phyloP scores from a whole-genome alignment of 164 flowering plant genomes.

The Saururus chinensis region DNA sequence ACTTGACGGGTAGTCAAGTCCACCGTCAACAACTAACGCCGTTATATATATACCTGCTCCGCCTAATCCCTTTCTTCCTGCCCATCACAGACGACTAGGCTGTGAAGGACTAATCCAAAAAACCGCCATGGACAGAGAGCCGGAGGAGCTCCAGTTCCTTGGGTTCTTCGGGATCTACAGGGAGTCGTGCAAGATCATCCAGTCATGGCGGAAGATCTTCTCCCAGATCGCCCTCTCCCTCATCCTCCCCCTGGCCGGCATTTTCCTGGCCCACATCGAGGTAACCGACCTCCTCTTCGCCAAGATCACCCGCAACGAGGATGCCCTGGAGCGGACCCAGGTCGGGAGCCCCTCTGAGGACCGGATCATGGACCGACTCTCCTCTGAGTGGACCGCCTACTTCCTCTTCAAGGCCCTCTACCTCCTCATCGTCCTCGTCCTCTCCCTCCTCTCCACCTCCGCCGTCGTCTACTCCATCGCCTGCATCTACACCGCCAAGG shows the following conservation, averaged over 20 bases:
- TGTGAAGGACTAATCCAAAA: no score
- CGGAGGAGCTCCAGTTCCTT: slow-evolving; percentile 37
- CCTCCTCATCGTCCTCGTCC: slow-evolving; percentile 18
- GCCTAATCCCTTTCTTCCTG: no score
- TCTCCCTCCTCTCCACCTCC: slow-evolving; percentile 32
- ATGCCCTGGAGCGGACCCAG: slow-evolving; percentile 4
- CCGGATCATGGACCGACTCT: slow-evolving; percentile 7
- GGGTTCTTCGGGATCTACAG: slow-evolving; percentile 29
- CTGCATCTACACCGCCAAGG: slow-evolving; percentile 29
- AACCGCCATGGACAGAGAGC: slow-evolving; percentile 33
- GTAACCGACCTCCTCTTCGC: slow-evolving; percentile 25
- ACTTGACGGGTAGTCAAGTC: no score
- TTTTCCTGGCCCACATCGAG: slow-evolving; percentile 38
- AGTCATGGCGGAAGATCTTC: slow-evolving; percentile 35
- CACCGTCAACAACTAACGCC: no score
- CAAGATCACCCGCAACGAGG: slow-evolving; percentile 19
- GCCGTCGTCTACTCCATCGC: slow-evolving; percentile 46
- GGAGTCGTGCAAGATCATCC: slow-evolving; percentile 33
- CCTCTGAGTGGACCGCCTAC: slow-evolving; percentile 20
- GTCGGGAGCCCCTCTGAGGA: slow-evolving; percentile 6
- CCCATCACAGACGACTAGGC: no score
- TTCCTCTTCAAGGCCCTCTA: slow-evolving; percentile 24
- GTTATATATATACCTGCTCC: no score
- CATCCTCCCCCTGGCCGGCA: slow-evolving; percentile 55
- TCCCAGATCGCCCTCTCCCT: slow-evolving; percentile 38